Base-by-base conservation (phyloP, 1,284 basidiomycete genomes). In the Ceratobasidium sp. region DNA sequence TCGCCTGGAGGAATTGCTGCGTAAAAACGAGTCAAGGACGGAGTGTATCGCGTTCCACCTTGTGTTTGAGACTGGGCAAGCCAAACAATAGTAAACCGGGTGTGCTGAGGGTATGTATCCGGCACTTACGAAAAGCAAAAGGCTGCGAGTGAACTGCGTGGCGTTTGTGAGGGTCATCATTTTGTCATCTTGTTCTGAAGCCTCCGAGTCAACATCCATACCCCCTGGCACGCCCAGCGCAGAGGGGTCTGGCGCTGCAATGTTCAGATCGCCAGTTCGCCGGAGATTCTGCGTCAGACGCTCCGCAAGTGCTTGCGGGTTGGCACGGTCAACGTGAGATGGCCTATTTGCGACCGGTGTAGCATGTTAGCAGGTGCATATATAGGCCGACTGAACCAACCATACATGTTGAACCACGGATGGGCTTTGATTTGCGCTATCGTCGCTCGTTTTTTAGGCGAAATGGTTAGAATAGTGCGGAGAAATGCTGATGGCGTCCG, bases 361-460 rank as follows among this genome's bases (percentile, higher is more conserved):
- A 52, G 11, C 46, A 29, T 25, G 29, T 40, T 56, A 54, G 46
- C 44, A 11, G 17, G 13, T 19, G 59, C 46, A 51, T 74, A 37
- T 68, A 68, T n/a, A 17, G 51, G 7, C n/a, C 25, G 9, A 40
- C 37, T 29, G 8, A 83, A 22, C 7, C 2, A 29, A 43, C 17
- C 85, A 5, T 57, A 79, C 78, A 56, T 32, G 61, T 86, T 84
- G n/a, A 90, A 83, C 81, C 90, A 90, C 0, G 89, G 94, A 82
- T 98, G 96, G 78, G 90, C 89, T 22, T 97, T 87, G 6, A 95
- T 95, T 82, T 95, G 90, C 80, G 95, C 91, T 69, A 95, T 94
- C 1, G 91, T 91, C 83, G 97, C 89, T 73, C 96, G 90, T 83
- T 94, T 93, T 84, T 91, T 91, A 0, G 95, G 95, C 79, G 97